phyloP scores from a whole-genome alignment of 192 early-diverging fungal species.

The Coemansia sp. region DNA sequence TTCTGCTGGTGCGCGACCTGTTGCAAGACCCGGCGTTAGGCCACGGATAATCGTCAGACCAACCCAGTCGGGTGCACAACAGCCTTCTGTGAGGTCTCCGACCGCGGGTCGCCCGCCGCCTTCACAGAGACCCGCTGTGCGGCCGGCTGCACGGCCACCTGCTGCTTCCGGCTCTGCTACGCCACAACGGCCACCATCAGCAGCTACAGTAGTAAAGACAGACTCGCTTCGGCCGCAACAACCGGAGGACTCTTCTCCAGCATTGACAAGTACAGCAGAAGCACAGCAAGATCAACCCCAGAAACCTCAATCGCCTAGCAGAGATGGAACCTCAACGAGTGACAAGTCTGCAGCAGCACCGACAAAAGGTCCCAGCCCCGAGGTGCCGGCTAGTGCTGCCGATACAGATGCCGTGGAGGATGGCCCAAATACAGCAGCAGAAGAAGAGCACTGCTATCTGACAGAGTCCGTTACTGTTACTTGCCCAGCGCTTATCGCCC shows the following conservation, averaged over 20 bases:
- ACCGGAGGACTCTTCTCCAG: background rate
- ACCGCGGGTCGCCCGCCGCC: slow-evolving; percentile 24
- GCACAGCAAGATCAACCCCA: background rate
- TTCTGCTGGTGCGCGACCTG: slow-evolving; percentile 6
- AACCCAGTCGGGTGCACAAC: slow-evolving; percentile 1
- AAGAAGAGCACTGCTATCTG: slow-evolving; percentile 26
- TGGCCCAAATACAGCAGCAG: background rate
- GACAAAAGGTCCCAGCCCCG: background rate
- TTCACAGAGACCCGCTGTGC: background rate
- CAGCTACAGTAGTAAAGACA: background rate
- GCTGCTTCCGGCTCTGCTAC: background rate
- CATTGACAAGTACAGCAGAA: slow-evolving; percentile 2
- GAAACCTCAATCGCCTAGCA: background rate
- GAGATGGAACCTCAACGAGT: background rate
- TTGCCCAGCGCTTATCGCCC: slow-evolving; percentile 25
- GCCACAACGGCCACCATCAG: background rate
- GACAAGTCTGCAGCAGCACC: background rate
- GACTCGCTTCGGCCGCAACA: background rate
- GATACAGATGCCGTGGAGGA: background rate
- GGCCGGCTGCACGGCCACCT: slow-evolving; percentile 3
- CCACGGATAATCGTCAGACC: background rate
- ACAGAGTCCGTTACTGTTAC: slow-evolving; percentile 38
- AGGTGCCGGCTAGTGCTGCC: background rate
- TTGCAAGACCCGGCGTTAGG: background rate
- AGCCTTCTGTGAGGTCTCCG: slow-evolving; percentile 1